Percentiles rank a stretch among this genome's conserved stretches.
phyloP scores from a whole-genome alignment of 1,284 basidiomycete species.

The Leccinum solheimii region DNA sequence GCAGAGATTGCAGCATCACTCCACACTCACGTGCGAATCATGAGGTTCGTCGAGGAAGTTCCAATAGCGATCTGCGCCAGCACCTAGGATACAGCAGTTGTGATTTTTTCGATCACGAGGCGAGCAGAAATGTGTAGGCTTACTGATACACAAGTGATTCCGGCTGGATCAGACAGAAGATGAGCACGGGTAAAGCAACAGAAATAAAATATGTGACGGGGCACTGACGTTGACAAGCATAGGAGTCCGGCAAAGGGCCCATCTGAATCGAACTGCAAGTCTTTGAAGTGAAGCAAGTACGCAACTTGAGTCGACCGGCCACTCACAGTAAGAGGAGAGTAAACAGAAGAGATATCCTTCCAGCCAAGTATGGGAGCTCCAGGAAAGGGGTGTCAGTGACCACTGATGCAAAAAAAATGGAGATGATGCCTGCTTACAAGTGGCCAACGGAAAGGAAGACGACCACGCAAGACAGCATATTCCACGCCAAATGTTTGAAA shows the following conservation, averaged over 20 bases:
- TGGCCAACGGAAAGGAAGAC: conserved; percentile 25
- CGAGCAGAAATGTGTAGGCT: neutral
- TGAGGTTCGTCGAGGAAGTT: conserved; percentile 25
- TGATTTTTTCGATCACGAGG: neutral
- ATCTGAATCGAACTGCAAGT: conserved; percentile 10
- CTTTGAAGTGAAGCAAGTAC: neutral
- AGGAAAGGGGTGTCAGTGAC: neutral
- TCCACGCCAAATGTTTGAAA: conserved; percentile 18
- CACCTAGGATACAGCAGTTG: conserved; percentile 3
- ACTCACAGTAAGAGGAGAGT: conserved; percentile 18
- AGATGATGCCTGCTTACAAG: conserved; percentile 14
- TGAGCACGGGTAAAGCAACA: neutral
- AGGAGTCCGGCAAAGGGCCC: neutral
- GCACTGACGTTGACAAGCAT: conserved; percentile 21
- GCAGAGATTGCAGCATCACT: neutral
- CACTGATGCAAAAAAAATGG: neutral
- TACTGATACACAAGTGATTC: conserved; percentile 5
- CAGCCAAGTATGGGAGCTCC: conserved; percentile 26
- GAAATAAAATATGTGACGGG: neutral
- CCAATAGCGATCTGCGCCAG: conserved; percentile 12
- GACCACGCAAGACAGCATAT: conserved; percentile 19
- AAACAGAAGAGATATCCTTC: conserved; percentile 14
- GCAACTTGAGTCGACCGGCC: neutral
- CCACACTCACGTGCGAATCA: conserved; percentile 30
- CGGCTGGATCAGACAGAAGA: conserved; percentile 5